These are phyloP conservation scores for Calocybe gambosa DNA, from an alignment of 1,284 basidiomycete species.

Conservation along the genomic window DNA sequence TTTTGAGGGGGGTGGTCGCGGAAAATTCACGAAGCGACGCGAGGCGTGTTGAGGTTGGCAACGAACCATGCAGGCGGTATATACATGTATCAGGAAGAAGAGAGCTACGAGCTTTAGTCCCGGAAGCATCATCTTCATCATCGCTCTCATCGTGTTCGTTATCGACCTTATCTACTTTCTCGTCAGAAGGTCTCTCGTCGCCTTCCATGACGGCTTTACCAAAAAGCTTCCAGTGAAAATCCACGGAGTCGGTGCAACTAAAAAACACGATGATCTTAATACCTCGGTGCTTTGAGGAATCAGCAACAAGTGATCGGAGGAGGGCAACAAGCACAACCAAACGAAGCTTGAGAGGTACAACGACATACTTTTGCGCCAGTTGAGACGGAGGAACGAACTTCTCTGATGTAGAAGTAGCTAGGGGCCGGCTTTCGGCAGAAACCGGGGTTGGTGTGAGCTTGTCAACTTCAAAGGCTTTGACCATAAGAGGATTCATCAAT, in stretches of 20 bases:
- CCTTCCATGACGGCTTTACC: constrained; percentile 72
- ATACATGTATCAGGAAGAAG: constrained; percentile 80
- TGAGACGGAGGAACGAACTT: constrained; percentile 94
- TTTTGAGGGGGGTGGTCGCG: constrained; percentile 31
- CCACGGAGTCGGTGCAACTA: constrained; percentile 95
- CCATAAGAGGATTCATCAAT: constrained; percentile 65
- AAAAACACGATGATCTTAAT: constrained; percentile 90
- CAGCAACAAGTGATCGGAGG: constrained; percentile 68
- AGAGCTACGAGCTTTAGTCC: constrained; percentile 46
- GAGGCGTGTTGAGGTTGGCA: constrained; percentile 78
- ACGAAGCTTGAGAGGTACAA: constrained; percentile 91
- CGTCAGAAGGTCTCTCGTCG: constrained; percentile 22
- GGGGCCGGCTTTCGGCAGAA: background rate
- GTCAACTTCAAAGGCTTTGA: constrained; percentile 58
- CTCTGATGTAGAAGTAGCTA: constrained; percentile 4
- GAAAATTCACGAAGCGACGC: constrained; percentile 82
- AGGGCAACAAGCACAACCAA: constrained; percentile 89
- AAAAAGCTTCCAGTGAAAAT: constrained; percentile 93
- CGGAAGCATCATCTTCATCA: constrained; percentile 19
- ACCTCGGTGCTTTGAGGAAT: constrained; percentile 43
- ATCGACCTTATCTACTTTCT: constrained; percentile 17
- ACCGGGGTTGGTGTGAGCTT: constrained; percentile 20
- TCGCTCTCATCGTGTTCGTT: constrained; percentile 22
- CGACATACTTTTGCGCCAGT: constrained; percentile 87
- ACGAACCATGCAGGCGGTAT: constrained; percentile 92